Percentiles rank a stretch among this genome's conserved stretches.
Conservation (phyloP, 768 basidiomycete genomes). For the Russula virescens region DNA sequence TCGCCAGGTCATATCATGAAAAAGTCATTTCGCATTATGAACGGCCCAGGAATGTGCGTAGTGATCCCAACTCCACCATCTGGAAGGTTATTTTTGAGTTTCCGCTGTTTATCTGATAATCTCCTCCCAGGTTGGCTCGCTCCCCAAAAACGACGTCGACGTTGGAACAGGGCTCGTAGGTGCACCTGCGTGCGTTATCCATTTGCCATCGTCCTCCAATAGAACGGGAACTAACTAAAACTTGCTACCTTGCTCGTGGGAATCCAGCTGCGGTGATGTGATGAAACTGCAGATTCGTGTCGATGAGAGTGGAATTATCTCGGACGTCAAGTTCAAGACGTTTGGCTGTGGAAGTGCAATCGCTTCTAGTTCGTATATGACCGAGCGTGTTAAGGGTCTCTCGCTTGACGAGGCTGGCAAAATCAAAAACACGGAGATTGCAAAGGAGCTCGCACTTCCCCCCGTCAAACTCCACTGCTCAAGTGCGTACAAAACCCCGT, state of each 20-base stretch:
- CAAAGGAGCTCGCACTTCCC: conserved; percentile 90
- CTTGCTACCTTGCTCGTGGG: neutral
- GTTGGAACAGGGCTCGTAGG: conserved; percentile 98
- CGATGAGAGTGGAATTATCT: conserved; percentile 89
- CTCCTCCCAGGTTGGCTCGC: conserved; percentile 77
- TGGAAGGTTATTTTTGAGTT: conserved; percentile 31
- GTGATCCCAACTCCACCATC: neutral
- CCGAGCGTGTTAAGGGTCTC: conserved; percentile 94
- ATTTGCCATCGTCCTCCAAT: conserved; percentile 14
- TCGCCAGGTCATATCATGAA: conserved; percentile 80
- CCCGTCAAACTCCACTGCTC: conserved; percentile 96
- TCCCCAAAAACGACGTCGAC: conserved; percentile 85
- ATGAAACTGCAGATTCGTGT: conserved; percentile 99
- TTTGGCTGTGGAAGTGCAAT: conserved; percentile 99
- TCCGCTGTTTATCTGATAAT: conserved; percentile 54
- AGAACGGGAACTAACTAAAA: conserved; percentile 16
- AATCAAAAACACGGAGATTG: conserved; percentile 99
- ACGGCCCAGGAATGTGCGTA: conserved; percentile 88
- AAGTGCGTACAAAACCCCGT: conserved; percentile 46
- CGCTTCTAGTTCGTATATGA: conserved; percentile 97
- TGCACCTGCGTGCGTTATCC: conserved; percentile 76
- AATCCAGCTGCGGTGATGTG: conserved; percentile 89
- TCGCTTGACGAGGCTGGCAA: conserved; percentile 90
- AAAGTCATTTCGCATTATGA: conserved; percentile 98
- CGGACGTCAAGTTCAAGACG: conserved; percentile 99